phyloP scores from a whole-genome alignment of 495 filamentous ascomycete genomes.

The Tuber indicum region DNA sequence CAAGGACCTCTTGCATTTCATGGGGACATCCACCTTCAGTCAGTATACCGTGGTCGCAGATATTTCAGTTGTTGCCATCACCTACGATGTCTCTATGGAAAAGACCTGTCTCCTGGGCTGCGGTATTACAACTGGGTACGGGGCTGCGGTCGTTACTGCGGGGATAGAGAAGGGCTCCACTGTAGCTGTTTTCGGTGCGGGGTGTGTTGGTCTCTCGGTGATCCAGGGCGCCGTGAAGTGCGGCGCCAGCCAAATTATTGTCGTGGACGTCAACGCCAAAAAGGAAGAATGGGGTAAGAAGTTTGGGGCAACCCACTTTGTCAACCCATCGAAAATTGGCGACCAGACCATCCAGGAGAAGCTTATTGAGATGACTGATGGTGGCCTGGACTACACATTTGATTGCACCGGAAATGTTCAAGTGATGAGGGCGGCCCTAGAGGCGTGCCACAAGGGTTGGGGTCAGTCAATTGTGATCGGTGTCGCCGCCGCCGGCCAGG shows the following conservation, averaged over 20 bases:
- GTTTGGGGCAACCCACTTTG: conserved; percentile 94
- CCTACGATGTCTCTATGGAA: conserved; percentile 86
- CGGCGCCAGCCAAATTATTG: conserved; percentile 83
- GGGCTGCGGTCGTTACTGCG: conserved; percentile 87
- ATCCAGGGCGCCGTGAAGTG: conserved; percentile 91
- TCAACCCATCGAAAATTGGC: conserved; percentile 71
- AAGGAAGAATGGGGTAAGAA: conserved; percentile 91
- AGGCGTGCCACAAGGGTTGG: conserved; percentile 99
- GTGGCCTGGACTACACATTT: conserved; percentile 97
- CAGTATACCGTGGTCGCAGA: conserved; percentile 98
- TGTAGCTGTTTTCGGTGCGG: conserved; percentile 91
- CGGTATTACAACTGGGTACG: conserved; percentile 97
- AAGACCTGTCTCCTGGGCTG: conserved; percentile 91
- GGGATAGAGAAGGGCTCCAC: conserved; percentile 81
- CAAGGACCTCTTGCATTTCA: conserved; percentile 93
- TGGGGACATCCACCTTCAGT: conserved; percentile 97
- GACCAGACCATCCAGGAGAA: conserved; percentile 76
- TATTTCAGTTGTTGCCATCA: conserved; percentile 94
- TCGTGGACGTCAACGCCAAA: conserved; percentile 83
- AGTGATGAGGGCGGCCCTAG: conserved; percentile 92
- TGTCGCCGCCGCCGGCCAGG: conserved; percentile 93
- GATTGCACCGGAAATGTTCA: conserved; percentile 96
- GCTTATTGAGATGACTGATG: conserved; percentile 97
- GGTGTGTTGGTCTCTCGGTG: conserved; percentile 90
- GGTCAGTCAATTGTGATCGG: conserved; percentile 97